Evolutionary conservation across 2,329 filamentous ascomycete species (phyloP), one percentile per base, ranked within the genome.

Genomic region (Dothiorella sarmentorum): DNA sequence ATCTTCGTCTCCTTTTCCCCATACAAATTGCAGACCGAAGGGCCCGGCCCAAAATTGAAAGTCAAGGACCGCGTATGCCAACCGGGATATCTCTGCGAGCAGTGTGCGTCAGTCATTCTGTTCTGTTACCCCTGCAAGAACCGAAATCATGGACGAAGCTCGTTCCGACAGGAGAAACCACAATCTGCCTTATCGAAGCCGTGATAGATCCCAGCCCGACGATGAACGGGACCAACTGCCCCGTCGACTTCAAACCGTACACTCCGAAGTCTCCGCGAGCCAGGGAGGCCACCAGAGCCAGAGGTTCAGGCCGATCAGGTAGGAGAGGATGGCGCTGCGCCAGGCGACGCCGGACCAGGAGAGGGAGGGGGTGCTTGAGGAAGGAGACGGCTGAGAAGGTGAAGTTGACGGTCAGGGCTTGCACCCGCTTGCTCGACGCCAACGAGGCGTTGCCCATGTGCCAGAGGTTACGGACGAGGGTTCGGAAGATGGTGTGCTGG

Each of bases 161-260:
- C n/a, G n/a, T n/a, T n/a, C n/a, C n/a, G n/a, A n/a, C n/a, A n/a
- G n/a, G n/a, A n/a, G n/a, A n/a, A n/a, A n/a, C n/a, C n/a, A n/a
- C 13, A 44, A 55, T 20, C 35, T 40, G 35, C 15, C 51, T 26
- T 7, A 29, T 10, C 2, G 22, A 40, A 3, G 51, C 51, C 4
- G 35, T 31, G 20, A 52, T 38, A 4, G 29, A 37, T 2, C 31
- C 47, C 17, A 52, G 9, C 1, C 51, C 51, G n/a, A 55, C 31
- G 24, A 55, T 55, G 51, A 55, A 55, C 7, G 51, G 35, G 35
- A 42, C 42, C n/a, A 55, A 24, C 35, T 55, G 51, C 9, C 51
- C 51, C n/a, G 38, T 55, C 5, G 35, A 29, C 9, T 20, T 27
- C 35, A 55, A 17, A 18, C 27, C 31, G 24, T 55, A 40, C 15